Base-by-base conservation (phyloP, 495 filamentous ascomycete genomes). In the Baudoinia panamericana region DNA sequence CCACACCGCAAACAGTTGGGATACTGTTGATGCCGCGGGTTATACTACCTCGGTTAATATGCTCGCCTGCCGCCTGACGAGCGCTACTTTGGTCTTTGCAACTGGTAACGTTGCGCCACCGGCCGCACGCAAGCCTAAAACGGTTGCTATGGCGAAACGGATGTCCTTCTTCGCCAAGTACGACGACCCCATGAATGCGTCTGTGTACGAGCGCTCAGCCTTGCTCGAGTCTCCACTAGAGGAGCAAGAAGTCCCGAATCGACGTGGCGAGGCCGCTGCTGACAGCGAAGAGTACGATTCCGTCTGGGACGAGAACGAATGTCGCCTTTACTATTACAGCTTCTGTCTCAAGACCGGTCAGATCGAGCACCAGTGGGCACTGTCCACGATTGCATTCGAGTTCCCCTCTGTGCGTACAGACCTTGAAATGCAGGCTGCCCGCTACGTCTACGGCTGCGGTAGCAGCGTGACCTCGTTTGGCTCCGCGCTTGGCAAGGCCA, bases 1-100 rank as follows among this genome's bases (percentile, higher is more conserved):
- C 43, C 77, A 80, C 46, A 77, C 74, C 3, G 77, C 73, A 4
- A 80, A 76, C 39, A 71, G 70, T 23, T 82, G 77, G 77, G 70
- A 77, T 17, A 39, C 50, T 0, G 9, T 39, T 5, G 54, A 60
- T 18, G 30, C 41, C 1, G 27, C 37, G 19, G 36, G 16, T 5
- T 23, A 51, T n/a, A 22, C 45, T 7, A 43, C 35, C 4, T 58
- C 60, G 5, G 69, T 80, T 9, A 71, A 76, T 39, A 64, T 80
- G 53, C 62, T 82, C 0, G 66, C 64, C 17, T 80, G 76, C 55
- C 70, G 77, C 24, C 56, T 75, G 37, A 80, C 73, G 0, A 71
- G 70, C 13, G 68, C 71, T 2, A 64, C 69, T 3, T 43, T 78
- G 10, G 60, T 80, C 27, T 80, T 71, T 53, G 70, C 58, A 23